Evolutionary conservation across 345 rosid species (phyloP).

Genomic region (Physaria fendleri): DNA sequence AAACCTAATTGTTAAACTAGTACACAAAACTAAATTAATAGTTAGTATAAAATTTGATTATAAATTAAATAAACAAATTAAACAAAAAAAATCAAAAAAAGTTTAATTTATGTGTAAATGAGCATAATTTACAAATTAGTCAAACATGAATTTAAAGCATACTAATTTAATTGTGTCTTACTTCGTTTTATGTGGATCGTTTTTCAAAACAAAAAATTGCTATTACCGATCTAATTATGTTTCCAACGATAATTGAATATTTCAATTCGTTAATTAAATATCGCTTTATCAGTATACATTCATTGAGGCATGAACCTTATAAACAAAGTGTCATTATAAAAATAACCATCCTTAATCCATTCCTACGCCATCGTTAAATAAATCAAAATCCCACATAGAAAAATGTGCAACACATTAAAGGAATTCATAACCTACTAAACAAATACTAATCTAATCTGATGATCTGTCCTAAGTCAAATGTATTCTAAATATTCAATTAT

Average conservation of each 20-base stretch:
- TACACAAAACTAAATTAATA: too few species aligned
- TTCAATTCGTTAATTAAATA: neutral
- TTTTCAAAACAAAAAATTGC: neutral
- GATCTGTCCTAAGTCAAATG: too few species aligned
- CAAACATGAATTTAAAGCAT: too few species aligned
- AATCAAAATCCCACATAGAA: neutral
- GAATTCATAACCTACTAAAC: neutral
- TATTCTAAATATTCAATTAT: too few species aligned
- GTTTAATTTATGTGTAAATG: too few species aligned
- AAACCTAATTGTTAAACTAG: too few species aligned
- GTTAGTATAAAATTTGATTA: too few species aligned
- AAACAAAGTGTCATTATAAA: neutral
- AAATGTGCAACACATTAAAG: neutral
- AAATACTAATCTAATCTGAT: neutral
- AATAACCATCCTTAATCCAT: neutral
- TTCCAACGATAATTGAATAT: neutral
- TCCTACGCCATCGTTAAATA: neutral
- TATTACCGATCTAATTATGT: neutral
- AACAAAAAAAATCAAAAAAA: too few species aligned
- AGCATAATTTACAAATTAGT: too few species aligned
- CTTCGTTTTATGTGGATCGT: neutral
- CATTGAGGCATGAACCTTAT: neutral
- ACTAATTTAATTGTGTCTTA: neutral
- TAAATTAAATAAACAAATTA: too few species aligned
- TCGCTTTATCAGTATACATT: neutral